phyloP scores from a whole-genome alignment of 1,139 yeast genomes.

The Lodderomyces parapsilosis region DNA sequence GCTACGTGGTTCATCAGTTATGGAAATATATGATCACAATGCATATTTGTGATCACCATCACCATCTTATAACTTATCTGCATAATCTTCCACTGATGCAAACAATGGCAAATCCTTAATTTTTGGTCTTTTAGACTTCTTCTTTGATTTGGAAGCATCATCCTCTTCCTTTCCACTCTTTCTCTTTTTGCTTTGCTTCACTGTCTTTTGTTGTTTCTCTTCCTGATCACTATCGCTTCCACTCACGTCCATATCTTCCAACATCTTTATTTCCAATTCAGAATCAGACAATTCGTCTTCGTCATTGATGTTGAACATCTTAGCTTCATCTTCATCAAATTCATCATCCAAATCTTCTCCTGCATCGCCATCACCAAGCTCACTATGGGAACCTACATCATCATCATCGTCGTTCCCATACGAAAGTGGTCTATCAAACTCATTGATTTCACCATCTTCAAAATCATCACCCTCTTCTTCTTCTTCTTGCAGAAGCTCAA shows the following conservation, averaged over 20 bases:
- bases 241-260: constrained; percentile 31
- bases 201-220: constrained; percentile 16
- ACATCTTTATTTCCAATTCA: constrained; percentile 26
- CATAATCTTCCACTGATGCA: constrained; percentile 89
- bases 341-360: constrained; percentile 19
- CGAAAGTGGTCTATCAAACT: constrained; percentile 6
- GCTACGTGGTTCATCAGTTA: too few species aligned
- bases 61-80: constrained; percentile 21
- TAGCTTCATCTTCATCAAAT: constrained; percentile 19
- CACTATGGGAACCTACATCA: constrained; percentile 20
- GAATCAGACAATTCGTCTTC: constrained; percentile 42
- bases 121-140: constrained; percentile 55
- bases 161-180: constrained; percentile 15
- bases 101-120: constrained; percentile 75
- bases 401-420: constrained; percentile 15
- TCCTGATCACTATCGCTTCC: constrained; percentile 19
- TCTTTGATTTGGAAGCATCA: constrained; percentile 9
- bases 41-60: too few species aligned
- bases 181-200: constrained; percentile 25
- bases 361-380: constrained; percentile 10
- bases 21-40: too few species aligned
- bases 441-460: constrained; percentile 13
- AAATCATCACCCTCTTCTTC: constrained; percentile 18
- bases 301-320: constrained; percentile 30
- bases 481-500: constrained; percentile 17